phyloP scores from a whole-genome alignment of 2,329 filamentous ascomycete species.

The Coleophoma crateriformis region DNA sequence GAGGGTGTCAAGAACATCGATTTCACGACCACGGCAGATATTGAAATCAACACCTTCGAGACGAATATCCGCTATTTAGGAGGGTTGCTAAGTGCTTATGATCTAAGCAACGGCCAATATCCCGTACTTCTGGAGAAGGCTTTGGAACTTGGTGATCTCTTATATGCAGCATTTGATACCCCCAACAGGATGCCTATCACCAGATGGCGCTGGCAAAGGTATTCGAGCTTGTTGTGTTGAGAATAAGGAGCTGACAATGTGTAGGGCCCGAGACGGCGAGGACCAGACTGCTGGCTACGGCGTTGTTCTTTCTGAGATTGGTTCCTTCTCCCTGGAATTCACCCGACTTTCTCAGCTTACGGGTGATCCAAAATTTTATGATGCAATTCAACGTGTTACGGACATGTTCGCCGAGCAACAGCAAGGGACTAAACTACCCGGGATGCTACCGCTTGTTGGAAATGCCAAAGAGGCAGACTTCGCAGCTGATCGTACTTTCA shows the following conservation, averaged over 20 bases:
- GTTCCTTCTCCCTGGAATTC: conserved; percentile 53
- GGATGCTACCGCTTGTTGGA: conserved; percentile 53
- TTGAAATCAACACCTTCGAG: conserved; percentile 24
- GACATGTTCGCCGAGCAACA: conserved; percentile 48
- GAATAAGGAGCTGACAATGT: conserved; percentile 17
- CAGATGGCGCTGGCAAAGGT: conserved; percentile 1
- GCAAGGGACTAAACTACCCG: conserved; percentile 45
- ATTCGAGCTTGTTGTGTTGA: not conserved
- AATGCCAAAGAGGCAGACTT: conserved; percentile 48
- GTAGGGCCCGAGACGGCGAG: conserved; percentile 30
- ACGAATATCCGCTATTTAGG: conserved; percentile 28
- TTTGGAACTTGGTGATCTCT: conserved; percentile 60
- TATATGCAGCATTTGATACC: conserved; percentile 70
- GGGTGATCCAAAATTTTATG: conserved; percentile 53
- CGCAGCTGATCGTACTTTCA: conserved; percentile 45
- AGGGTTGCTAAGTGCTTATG: conserved; percentile 26
- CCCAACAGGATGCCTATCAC: conserved; percentile 80
- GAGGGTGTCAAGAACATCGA: conserved; percentile 57
- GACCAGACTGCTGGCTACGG: conserved; percentile 51
- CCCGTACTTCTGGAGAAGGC: conserved; percentile 61
- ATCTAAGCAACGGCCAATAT: conserved; percentile 36
- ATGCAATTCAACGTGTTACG: conserved; percentile 50
- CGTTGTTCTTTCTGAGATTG: conserved; percentile 51
- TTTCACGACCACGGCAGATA: not conserved
- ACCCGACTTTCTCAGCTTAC: conserved; percentile 57